Evolutionary conservation across 108 stramenopile species (phyloP), one percentile per base, ranked within the genome.

Genomic region (Cyclostephanos tholiformis): DNA sequence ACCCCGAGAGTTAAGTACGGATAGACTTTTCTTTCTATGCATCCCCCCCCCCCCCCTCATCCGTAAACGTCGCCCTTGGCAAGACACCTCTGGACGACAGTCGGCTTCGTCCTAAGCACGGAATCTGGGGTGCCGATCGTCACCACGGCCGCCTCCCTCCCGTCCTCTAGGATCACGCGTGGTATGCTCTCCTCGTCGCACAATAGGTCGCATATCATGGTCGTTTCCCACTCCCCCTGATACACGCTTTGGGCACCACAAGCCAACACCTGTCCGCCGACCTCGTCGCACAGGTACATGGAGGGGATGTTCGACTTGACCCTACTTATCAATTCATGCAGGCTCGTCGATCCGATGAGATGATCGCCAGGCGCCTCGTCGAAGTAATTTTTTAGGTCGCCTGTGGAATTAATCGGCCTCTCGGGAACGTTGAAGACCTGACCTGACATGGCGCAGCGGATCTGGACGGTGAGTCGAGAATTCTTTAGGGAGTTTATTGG

Each of bases 51-150:
- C 1, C 17, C 8, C 3, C 8, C 26, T 57, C 19, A 77, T 59
- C 77, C 77, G 65, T 77, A 77, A 17, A 66, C 48, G 65, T 77
- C 43, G 3, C 64, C 77, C 63, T 77, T 65, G n/a, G 69, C 53
- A 63, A 77, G 59, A 49, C 76, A 70, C 50, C 76, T 39, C 29
- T 63, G 53, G 11, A 77, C 69, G 19, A 69, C 52, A 5, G 57
- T 65, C 25, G 76, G 57, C 76, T 77, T 77, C 52, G 59, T 64
- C 12, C 59, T 58, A 1, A 52, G 29, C 0, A 58, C 27, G 16
- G 61, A 29, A 12, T 71, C 69, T 10, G 63, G 62, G 11, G 60
- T 56, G 4, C 77, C 77, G 46, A 77, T 49, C 12, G 77, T 71
- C 20, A 77, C 55, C 10, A 77, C 77, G 8, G 60, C 44, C 19